Base-by-base conservation (phyloP, 1,284 basidiomycete genomes). In the Ceratobasidium sp. region DNA sequence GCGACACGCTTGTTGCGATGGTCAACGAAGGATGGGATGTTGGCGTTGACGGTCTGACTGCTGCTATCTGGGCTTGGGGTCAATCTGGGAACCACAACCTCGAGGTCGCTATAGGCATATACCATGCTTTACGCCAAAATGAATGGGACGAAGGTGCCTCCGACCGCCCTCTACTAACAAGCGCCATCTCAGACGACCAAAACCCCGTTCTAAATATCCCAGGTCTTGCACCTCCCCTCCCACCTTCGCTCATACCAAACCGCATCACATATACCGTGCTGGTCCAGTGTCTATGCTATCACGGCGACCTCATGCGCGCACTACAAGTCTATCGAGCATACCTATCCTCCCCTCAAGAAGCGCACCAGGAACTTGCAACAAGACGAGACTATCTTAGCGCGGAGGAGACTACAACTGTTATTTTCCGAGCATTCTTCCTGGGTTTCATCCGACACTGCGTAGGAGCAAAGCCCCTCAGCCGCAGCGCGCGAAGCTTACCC, bases 341-440 rank as follows among this genome's bases (percentile, higher is more conserved):
- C 89, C 81, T 94, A 43, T 84, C 86, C 13, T 64, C 68, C 8
- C 68, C 65, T 27, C 68, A 34, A 63, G 74, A 75, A 13, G n/a
- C 31, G 14, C 58, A 66, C 22, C 71, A 76, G 75, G 76, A 7
- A 77, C 79, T 31, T 87, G 86, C 76, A 78, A 51, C 85, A 29
- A 73, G 39, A 46, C 27, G 71, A 39, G 71, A 73, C 19, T 73
- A 73, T 29, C 59, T 73, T 27, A 63, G 58, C 34, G 48, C 59
- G 16, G 71, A 73, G 39, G 71, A 73, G 43, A 73, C 89, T 0
- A 86, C 84, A 0, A 77, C 87, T 59, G 82, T 86, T 29, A 83
- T 88, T 16, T 96, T 91, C 80, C 87, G 91, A 14, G 87, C 88
- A 8, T 81, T 96, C 29, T 94, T 96, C 80, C 84, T 90, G 8